Base-by-base conservation (phyloP, 2,329 filamentous ascomycete genomes). In the Ophiostoma tasmaniense region DNA sequence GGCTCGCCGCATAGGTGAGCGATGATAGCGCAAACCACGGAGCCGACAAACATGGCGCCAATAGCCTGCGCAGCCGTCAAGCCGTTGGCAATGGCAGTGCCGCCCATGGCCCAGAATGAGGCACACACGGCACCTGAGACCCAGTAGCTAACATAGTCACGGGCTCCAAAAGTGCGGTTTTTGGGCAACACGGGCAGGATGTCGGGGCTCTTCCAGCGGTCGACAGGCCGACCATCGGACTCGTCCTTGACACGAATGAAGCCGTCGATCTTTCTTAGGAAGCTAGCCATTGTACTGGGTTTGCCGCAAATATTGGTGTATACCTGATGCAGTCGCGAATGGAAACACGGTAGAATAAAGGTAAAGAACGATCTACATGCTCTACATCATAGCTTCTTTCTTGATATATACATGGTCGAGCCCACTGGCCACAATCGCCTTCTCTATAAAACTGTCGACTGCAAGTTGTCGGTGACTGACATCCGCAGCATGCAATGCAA, bases 11-110 rank as follows among this genome's bases (percentile, higher is more conserved):
- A 66, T 13, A 37, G 13, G 25, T 50, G 39, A 14, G 64, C 64
- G n/a, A 66, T 42, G n/a, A 66, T 50, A 13, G 39, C 22, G 5
- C 37, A 45, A 5, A 52, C 37, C 64, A 52, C 28, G 20, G 64
- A 25, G 37, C 64, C 64, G 25, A 66, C 33, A 52, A 66, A 28
- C 14, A 66, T 66, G 64, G 37, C 64, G 13, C 39, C 64, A 7
- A 66, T 37, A 1, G 64, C 22, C 25, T 45, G 39, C 6, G n/a
- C 64, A 5, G 64, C 64, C 11, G 22, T 30, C 11, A 66, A 39
- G 1, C 64, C 64, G 39, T 50, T 52, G 4, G 39, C n/a, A 33
- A 66, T 50, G 7, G 45, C 45, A 50, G 45, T 50, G 13, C 45
- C n/a, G 2, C 45, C 45, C 45, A 50, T 50, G 45, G 45, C 45